Conservation (phyloP, 306 rosid genomes). For the Medicago truncatula region MtrunA17r5.0-ANR NC_053042.1:8802501-8803000, state of each 20-base stretch:
- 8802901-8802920: constrained; percentile 56
- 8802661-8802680: not conserved
- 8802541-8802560: no score
- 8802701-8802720: no score
- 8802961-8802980: constrained; percentile 76
- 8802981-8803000: constrained; percentile 61
- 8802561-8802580: no score
- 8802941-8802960: constrained; percentile 72
- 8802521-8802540: no score
- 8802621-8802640: no score
- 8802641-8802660: not conserved
- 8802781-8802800: not conserved
- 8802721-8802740: no score
- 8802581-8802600: no score
- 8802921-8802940: constrained; percentile 73
- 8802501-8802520: no score
- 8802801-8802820: not conserved
- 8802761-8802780: no score
- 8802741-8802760: no score
- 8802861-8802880: constrained; percentile 76
- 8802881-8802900: constrained; percentile 63
- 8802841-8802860: constrained; percentile 50
- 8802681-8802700: no score
- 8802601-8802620: no score
- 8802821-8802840: constrained; percentile 65